Conservation (phyloP, 108 stramenopile species). For the Chaetoceros tenuissimus region DNA sequence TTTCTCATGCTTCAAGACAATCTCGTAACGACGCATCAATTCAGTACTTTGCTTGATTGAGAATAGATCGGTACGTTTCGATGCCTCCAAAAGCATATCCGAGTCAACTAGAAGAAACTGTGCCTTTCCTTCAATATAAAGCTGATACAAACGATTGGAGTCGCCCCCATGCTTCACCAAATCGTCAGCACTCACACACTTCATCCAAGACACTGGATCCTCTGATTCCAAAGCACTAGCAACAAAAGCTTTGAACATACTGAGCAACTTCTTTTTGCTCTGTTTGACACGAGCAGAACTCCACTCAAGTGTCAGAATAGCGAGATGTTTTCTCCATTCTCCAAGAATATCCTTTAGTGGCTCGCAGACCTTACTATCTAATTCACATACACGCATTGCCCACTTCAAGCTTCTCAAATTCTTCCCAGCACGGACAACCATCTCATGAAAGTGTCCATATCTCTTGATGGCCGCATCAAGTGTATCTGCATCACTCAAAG, state of each 20-base stretch:
- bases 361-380: slow-evolving; percentile 10
- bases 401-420: slow-evolving; percentile 5
- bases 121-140: slow-evolving; percentile 32
- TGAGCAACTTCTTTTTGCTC: slow-evolving; percentile 18
- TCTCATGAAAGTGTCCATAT: slow-evolving; percentile 20
- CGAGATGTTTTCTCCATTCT: slow-evolving; percentile 14
- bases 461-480: too few species aligned
- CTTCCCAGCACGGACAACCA: slow-evolving; percentile 21
- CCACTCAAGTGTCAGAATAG: slow-evolving; percentile 14
- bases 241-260: slow-evolving; percentile 25
- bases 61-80: slow-evolving; percentile 22
- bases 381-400: slow-evolving; percentile 6
- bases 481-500: too few species aligned
- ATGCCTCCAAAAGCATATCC: slow-evolving; percentile 19
- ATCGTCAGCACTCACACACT: slow-evolving; percentile 6
- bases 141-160: slow-evolving; percentile 33
- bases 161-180: slow-evolving; percentile 22
- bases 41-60: slow-evolving; percentile 26
- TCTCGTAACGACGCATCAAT: slow-evolving; percentile 13
- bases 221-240: slow-evolving; percentile 25
- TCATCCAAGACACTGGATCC: slow-evolving; percentile 23
- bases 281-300: slow-evolving; percentile 2
- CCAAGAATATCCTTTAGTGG: slow-evolving; percentile 6
- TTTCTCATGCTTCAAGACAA: slow-evolving; percentile 13
- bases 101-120: slow-evolving; percentile 24